Evolutionary conservation across 202 grass and related monocot genomes (phyloP).

Genomic region (Panicum hallii): DNA sequence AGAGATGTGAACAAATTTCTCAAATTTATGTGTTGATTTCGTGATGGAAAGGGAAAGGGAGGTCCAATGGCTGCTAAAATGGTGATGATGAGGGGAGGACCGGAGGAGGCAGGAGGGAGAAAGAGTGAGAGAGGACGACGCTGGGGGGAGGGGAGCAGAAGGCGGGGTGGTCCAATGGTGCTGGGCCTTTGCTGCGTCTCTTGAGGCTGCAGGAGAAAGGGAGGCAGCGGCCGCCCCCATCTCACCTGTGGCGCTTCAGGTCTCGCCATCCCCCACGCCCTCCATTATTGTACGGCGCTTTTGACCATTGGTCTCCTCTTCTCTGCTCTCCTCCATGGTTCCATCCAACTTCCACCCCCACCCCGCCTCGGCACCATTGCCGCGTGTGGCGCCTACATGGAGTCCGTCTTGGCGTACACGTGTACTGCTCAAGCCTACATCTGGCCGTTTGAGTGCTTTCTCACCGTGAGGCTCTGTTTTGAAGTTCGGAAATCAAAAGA

Average conservation of each 20-base stretch:
- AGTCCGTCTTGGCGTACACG: not conserved
- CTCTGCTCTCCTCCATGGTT: too few relatives aligned
- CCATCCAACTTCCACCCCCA: too few relatives aligned
- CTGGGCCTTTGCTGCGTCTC: slow-evolving; percentile 42
- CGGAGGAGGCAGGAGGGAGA: too few relatives aligned
- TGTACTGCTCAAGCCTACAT: not conserved
- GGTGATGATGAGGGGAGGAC: too few relatives aligned
- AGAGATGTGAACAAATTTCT: not conserved
- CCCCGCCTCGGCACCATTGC: not conserved
- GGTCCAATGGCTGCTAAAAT: not conserved
- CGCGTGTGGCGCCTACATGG: not conserved
- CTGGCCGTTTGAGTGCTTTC: too few relatives aligned
- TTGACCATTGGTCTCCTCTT: slow-evolving; percentile 71
- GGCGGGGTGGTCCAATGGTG: slow-evolving; percentile 14
- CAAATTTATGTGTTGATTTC: not conserved
- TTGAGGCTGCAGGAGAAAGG: slow-evolving; percentile 76
- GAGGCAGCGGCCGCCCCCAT: slow-evolving; percentile 52
- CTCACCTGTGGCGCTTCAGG: slow-evolving; percentile 30
- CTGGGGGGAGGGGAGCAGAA: not conserved
- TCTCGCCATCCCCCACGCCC: slow-evolving; percentile 27
- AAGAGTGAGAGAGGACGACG: not conserved
- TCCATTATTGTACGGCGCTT: slow-evolving; percentile 63
- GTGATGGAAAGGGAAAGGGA: not conserved
- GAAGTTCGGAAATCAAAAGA: not conserved
- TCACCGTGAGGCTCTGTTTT: not conserved